These are phyloP conservation scores for Fusarium tricinctum DNA, from an alignment of 2,329 filamentous ascomycete genomes.

Conservation along the genomic window DNA sequence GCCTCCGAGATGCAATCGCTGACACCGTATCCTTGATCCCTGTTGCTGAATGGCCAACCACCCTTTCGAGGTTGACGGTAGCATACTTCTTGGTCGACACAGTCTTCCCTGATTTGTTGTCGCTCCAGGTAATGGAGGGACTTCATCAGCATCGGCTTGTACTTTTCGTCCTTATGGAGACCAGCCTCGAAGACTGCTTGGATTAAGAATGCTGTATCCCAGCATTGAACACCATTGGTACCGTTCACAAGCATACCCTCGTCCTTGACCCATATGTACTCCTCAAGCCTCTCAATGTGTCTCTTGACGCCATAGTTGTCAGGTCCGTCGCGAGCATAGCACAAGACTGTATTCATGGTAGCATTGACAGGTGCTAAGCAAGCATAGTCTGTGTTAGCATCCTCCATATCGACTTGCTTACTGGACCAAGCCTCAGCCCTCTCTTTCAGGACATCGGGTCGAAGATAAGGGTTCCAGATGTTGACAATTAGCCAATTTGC, in stretches of 20 bases:
- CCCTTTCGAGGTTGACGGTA: conserved; percentile 94
- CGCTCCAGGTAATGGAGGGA: conserved; percentile 88
- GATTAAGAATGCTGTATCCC: conserved; percentile 94
- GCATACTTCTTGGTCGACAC: conserved; percentile 79
- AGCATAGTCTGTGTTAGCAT: conserved; percentile 90
- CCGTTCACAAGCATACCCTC: conserved; percentile 97
- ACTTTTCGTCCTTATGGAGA: conserved; percentile 81
- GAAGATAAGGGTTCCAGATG: conserved; percentile 84
- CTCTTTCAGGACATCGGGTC: conserved; percentile 74
- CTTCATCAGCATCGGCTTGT: conserved; percentile 85
- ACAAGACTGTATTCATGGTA: conserved; percentile 89
- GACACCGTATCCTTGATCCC: conserved; percentile 92
- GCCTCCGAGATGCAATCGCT: conserved; percentile 95
- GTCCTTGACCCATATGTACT: conserved; percentile 91
- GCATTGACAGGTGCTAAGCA: conserved; percentile 90
- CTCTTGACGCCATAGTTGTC: conserved; percentile 78
- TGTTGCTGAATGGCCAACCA: conserved; percentile 96
- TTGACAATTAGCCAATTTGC: conserved; percentile 84
- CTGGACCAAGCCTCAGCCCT: conserved; percentile 85
- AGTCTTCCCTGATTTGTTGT: conserved; percentile 91
- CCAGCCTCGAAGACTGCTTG: conserved; percentile 85
- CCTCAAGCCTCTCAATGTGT: conserved; percentile 84
- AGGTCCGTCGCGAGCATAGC: conserved; percentile 87
- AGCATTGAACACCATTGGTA: conserved; percentile 97
- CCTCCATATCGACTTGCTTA: conserved; percentile 89